Base-by-base conservation (phyloP, 495 filamentous ascomycete genomes). In the Cryomyces minteri region DNA sequence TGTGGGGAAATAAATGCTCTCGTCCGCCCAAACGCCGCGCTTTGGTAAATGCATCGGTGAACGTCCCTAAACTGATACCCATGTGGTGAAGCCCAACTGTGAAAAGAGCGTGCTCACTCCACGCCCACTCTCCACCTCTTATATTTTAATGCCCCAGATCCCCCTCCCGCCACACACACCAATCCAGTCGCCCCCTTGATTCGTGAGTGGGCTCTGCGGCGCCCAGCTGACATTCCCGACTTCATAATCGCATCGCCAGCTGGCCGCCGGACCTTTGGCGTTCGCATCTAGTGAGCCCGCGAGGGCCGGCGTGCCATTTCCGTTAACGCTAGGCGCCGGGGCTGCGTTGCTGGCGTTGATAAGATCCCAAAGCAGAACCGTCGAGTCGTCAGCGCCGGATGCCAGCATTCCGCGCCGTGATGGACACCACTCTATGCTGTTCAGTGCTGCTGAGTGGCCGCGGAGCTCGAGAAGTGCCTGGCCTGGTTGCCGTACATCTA, bases 201-300 rank as follows among this genome's bases (percentile, higher is more conserved):
- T 67, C 40, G 72, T 80, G 52, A 79, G 63, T 10, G 67, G 70
- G 48, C 83, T 79, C 43, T 81, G 82, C 32, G 90, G 88, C 11
- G 83, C 84, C 90, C 90, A 99, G 54, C 82, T 88, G 32, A 96
- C 71, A 60, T 95, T 96, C 7, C 80, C 82, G 28, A 99, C 82
- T 65, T 99, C 90, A 52, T 93, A 94, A 48, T 96, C 90, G 54
- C 90, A 95, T 55, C 82, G 76, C 92, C 92, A 99, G 47, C 72
- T 78, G 5, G 84, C 84, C 4, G 83, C 74, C 0, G 88, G 88
- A 9, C 73, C 80, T 44, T 59, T 61, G 18, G 18, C 18, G 18
- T 25, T 25, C 49, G 51, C 54, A 8, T 53, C 44, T 9, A 50
- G 44, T 4, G 47, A 36, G 42, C 29, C 46, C 43, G 38, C 37